Conservation (phyloP, 2,329 filamentous ascomycete genomes). For the Phoma herbarum region DNA sequence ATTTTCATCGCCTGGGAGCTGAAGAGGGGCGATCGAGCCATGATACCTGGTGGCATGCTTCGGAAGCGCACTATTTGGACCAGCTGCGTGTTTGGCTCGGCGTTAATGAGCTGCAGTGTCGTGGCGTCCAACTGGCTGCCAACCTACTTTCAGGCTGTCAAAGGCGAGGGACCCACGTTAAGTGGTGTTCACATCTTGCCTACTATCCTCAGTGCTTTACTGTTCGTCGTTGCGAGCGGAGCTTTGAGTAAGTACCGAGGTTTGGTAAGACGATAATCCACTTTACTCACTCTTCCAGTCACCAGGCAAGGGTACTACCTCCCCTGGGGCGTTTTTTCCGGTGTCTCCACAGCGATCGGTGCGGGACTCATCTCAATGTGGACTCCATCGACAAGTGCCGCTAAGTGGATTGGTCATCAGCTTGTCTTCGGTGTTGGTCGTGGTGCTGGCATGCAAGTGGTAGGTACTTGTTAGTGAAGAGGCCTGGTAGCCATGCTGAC, state of each 20-base stretch:
- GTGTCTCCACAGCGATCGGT: slow-evolving; percentile 49
- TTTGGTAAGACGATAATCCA: not conserved
- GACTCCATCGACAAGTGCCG: slow-evolving; percentile 39
- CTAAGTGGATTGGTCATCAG: slow-evolving; percentile 43
- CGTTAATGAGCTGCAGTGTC: slow-evolving; percentile 23
- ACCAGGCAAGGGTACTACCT: slow-evolving; percentile 39
- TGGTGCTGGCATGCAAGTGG: slow-evolving; percentile 39
- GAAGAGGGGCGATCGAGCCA: slow-evolving; percentile 48
- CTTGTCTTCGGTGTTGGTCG: slow-evolving; percentile 38
- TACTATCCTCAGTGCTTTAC: slow-evolving; percentile 40
- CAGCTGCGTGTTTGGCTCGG: slow-evolving; percentile 23
- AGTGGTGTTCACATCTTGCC: slow-evolving; percentile 54
- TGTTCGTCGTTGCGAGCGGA: slow-evolving; percentile 32
- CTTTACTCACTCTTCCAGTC: slow-evolving; percentile 24
- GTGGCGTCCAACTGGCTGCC: slow-evolving; percentile 35
- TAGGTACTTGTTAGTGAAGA: slow-evolving; percentile 4
- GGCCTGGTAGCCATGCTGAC: slow-evolving; percentile 7
- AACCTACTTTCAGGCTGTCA: slow-evolving; percentile 56
- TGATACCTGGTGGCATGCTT: slow-evolving; percentile 51
- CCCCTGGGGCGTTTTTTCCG: slow-evolving; percentile 42
- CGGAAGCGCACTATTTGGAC: slow-evolving; percentile 45
- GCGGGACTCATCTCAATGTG: slow-evolving; percentile 55
- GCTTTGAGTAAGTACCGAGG: slow-evolving; percentile 24
- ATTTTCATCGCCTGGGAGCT: slow-evolving; percentile 51
- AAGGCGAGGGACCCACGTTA: slow-evolving; percentile 46